Conservation (phyloP, 495 filamentous ascomycete species). For the Neurospora tetrasperma region DNA sequence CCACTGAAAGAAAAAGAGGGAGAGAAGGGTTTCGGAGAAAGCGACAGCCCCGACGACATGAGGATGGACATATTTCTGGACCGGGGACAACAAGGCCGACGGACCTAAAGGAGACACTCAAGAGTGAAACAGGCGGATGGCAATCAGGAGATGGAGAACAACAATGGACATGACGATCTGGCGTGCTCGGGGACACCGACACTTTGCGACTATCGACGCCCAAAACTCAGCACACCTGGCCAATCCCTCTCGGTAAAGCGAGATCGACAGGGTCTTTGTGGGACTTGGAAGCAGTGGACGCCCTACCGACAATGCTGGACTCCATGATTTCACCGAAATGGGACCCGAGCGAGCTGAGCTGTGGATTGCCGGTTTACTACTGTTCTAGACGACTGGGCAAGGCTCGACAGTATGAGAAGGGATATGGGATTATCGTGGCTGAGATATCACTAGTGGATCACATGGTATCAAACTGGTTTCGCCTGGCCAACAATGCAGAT, state of each 20-base stretch:
- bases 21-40: neutral
- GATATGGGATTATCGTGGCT: neutral
- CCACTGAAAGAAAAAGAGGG: neutral
- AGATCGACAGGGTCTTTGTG: neutral
- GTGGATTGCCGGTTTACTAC: neutral
- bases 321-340: neutral
- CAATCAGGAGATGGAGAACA: neutral
- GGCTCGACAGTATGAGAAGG: neutral
- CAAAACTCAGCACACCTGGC: neutral
- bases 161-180: neutral
- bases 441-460: neutral
- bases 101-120: neutral
- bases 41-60: neutral
- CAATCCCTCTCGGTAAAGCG: neutral
- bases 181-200: neutral
- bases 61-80: neutral
- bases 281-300: neutral
- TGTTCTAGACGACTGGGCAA: neutral
- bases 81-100: neutral
- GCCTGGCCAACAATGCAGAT: neutral
- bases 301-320: neutral
- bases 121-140: neutral
- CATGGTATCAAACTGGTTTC: neutral
- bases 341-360: neutral
- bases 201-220: neutral